These are phyloP conservation scores for Salicornia ramosissima DNA, from an alignment of 148 eudicot species.

Conservation along the genomic window DNA sequence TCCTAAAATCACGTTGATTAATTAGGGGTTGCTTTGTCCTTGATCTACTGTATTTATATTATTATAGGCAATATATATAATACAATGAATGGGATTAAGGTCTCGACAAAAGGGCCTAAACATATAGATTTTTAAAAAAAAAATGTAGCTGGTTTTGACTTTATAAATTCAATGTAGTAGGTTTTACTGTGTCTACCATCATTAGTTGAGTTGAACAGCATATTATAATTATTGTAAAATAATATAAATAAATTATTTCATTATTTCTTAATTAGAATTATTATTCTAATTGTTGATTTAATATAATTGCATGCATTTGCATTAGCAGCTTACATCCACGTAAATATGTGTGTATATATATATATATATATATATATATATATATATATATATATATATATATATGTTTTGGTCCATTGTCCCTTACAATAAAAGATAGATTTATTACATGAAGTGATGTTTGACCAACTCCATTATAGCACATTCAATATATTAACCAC, in stretches of 20 bases:
- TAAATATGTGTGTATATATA: no score
- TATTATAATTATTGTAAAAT: no score
- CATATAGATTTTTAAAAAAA: neutral
- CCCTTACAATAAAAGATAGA: neutral
- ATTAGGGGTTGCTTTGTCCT: neutral
- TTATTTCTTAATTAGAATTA: neutral
- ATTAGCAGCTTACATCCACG: neutral
- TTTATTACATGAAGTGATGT: conserved; percentile 1
- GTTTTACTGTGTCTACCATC: conserved; percentile 21
- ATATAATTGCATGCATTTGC: neutral
- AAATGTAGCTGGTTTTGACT: conserved; percentile 12
- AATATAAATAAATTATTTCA: no score
- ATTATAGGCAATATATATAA: neutral
- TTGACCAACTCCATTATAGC: conserved; percentile 2
- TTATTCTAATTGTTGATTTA: neutral
- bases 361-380: neutral
- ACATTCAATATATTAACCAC: neutral
- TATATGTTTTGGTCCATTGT: neutral
- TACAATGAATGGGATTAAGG: neutral
- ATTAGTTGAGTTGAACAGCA: conserved; percentile 16
- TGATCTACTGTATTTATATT: neutral
- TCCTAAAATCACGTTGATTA: no score
- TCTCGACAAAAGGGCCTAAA: conserved; percentile 1
- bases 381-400: neutral
- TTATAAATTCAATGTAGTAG: conserved; percentile 11